A percentile compares a stretch with the other conserved stretches of the same genome.
Evolutionary conservation across 371 early-diverging fungal species (phyloP).

Genomic region (Lichtheimia ramosa): DNA sequence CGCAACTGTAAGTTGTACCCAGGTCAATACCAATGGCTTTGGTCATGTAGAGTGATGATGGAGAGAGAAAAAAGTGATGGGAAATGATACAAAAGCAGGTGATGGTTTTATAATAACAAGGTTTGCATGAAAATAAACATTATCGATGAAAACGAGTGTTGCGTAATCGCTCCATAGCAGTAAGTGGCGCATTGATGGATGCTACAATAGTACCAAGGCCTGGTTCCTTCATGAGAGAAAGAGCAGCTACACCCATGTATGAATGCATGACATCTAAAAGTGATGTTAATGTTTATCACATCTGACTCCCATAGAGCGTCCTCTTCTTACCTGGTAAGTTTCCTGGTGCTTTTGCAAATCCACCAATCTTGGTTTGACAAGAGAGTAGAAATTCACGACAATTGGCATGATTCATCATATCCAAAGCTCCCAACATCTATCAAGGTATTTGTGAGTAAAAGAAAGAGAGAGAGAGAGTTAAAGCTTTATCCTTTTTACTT

Average conservation of each 20-base stretch:
- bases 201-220: slow-evolving; percentile 53
- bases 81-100: slow-evolving; percentile 3
- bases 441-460: neutral
- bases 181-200: slow-evolving; percentile 57
- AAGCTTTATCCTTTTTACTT: neutral
- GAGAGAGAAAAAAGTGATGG: slow-evolving; percentile 9
- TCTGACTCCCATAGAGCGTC: neutral
- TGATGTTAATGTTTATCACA: neutral
- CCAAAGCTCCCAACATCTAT: slow-evolving; percentile 41
- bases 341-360: slow-evolving; percentile 76
- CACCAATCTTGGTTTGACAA: slow-evolving; percentile 72
- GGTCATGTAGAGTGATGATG: slow-evolving; percentile 18
- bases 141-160: neutral
- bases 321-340: slow-evolving; percentile 58
- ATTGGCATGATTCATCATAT: slow-evolving; percentile 59
- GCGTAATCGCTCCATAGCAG: slow-evolving; percentile 28
- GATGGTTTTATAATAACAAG: neutral
- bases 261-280: slow-evolving; percentile 80
- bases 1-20: slow-evolving; percentile 71
- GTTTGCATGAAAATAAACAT: neutral
- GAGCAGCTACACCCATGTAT: slow-evolving; percentile 83
- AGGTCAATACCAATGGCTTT: slow-evolving; percentile 64
- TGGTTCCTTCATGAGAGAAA: slow-evolving; percentile 62
- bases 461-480: neutral
- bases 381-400: slow-evolving; percentile 59